Percentiles rank a stretch among this genome's conserved stretches.
Evolutionary conservation across 2,329 filamentous ascomycete genomes (phyloP).

Genomic region (Tolypocladium cylindrosporum): DNA sequence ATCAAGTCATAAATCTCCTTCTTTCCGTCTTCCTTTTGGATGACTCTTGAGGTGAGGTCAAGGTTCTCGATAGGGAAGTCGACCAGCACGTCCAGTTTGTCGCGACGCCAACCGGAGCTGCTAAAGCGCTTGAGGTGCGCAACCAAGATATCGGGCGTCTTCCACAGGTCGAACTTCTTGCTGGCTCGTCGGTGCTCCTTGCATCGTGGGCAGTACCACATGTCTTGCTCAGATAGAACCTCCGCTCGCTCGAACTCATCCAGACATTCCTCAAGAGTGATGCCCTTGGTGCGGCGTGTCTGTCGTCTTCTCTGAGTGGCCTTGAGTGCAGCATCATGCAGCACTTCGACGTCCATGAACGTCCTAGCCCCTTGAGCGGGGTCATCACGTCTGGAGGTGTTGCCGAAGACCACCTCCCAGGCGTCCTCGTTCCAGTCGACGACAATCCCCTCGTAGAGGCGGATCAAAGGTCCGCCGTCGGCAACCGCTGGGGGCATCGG

Average conservation of each 20-base stretch:
- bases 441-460: slow-evolving; percentile 74
- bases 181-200: slow-evolving; percentile 86
- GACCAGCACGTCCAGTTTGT: slow-evolving; percentile 85
- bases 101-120: slow-evolving; percentile 67
- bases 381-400: slow-evolving; percentile 17
- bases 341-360: slow-evolving; percentile 39
- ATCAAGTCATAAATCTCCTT: slow-evolving; percentile 85
- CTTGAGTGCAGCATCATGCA: slow-evolving; percentile 55
- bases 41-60: slow-evolving; percentile 70
- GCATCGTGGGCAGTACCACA: slow-evolving; percentile 95
- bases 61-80: slow-evolving; percentile 86
- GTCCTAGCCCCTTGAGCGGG: slow-evolving; percentile 51
- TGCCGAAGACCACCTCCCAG: slow-evolving; percentile 60
- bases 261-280: slow-evolving; percentile 81
- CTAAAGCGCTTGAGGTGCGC: slow-evolving; percentile 95
- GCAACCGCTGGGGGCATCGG: slow-evolving; percentile 27
- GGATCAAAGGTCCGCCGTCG: slow-evolving; percentile 55
- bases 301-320: slow-evolving; percentile 55
- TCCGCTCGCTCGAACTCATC: slow-evolving; percentile 93
- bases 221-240: slow-evolving; percentile 87
- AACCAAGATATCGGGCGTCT: slow-evolving; percentile 86
- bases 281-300: slow-evolving; percentile 46
- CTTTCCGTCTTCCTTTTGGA: slow-evolving; percentile 72
- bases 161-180: slow-evolving; percentile 98
- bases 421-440: slow-evolving; percentile 73